These are phyloP conservation scores for Aschersonia sp. DNA, from an alignment of 2,329 filamentous ascomycete genomes.

Conservation along the genomic window DNA sequence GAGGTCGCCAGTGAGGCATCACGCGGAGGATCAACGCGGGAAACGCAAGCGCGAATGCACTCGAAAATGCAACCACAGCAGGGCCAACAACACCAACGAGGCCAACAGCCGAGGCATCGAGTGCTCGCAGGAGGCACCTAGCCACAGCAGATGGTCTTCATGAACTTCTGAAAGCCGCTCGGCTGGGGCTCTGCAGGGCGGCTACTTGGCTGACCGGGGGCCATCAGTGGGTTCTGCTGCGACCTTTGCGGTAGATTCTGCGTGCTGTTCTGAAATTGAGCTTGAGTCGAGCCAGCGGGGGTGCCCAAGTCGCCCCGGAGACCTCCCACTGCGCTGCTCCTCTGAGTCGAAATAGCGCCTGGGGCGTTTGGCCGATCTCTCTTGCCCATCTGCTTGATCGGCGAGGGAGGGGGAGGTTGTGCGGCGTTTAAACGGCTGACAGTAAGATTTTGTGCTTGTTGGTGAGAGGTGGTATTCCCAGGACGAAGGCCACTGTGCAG, in stretches of 20 bases:
- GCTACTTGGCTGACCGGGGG: slow-evolving; percentile 36
- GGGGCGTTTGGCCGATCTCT: slow-evolving; percentile 62
- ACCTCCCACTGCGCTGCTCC: slow-evolving; percentile 60
- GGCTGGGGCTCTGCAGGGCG: slow-evolving; percentile 56
- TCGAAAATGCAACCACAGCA: not conserved
- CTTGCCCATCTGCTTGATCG: slow-evolving; percentile 66
- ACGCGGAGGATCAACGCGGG: too few relatives aligned
- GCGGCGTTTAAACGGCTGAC: slow-evolving; percentile 86
- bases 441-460: slow-evolving; percentile 51
- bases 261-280: slow-evolving; percentile 91
- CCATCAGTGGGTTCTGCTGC: slow-evolving; percentile 43
- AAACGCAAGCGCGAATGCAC: too few relatives aligned
- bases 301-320: slow-evolving; percentile 59
- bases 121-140: slow-evolving; percentile 20
- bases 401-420: slow-evolving; percentile 77
- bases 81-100: too few relatives aligned
- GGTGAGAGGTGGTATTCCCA: slow-evolving; percentile 49
- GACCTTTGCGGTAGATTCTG: slow-evolving; percentile 64
- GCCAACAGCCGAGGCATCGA: slow-evolving; percentile 1
- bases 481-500: slow-evolving; percentile 59
- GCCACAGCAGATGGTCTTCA: slow-evolving; percentile 88
- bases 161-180: slow-evolving; percentile 78
- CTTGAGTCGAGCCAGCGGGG: slow-evolving; percentile 80
- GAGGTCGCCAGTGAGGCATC: too few relatives aligned
- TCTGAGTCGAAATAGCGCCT: slow-evolving; percentile 59